These are phyloP conservation scores for Ophiognomonia clavigignenti-juglandacearum DNA, from an alignment of 2,329 filamentous ascomycete genomes.

Conservation along the genomic window DNA sequence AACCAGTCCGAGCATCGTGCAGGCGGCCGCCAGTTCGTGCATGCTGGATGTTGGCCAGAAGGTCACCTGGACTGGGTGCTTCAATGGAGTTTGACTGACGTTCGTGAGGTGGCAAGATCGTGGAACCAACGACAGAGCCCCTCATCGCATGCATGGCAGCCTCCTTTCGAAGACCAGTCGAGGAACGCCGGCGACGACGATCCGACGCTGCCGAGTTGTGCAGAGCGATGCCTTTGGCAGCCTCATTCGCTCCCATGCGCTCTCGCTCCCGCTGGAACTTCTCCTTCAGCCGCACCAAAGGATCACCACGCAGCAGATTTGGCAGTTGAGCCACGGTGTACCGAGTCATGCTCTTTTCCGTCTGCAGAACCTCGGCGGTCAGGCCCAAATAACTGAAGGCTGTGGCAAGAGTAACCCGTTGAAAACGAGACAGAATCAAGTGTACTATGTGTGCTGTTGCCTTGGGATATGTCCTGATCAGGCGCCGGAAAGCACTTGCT, in stretches of 20 bases:
- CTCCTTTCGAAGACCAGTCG: constrained; percentile 72
- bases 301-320: constrained; percentile 80
- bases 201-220: constrained; percentile 70
- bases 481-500: constrained; percentile 85
- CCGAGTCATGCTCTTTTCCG: constrained; percentile 88
- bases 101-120: constrained; percentile 36
- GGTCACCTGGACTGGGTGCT: constrained; percentile 67
- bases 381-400: constrained; percentile 92
- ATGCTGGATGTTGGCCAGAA: constrained; percentile 72
- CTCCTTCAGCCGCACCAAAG: constrained; percentile 79
- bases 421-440: constrained; percentile 89
- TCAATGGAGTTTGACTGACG: constrained; percentile 35
- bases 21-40: constrained; percentile 54
- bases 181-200: constrained; percentile 58
- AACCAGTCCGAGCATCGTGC: constrained; percentile 20
- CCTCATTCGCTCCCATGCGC: constrained; percentile 73
- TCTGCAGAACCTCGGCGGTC: constrained; percentile 85
- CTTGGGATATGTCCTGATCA: constrained; percentile 92
- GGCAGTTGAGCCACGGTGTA: constrained; percentile 90
- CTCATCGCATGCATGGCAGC: constrained; percentile 65
- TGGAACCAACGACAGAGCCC: constrained; percentile 39
- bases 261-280: constrained; percentile 87
- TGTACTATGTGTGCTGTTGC: constrained; percentile 97
- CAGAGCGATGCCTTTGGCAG: constrained; percentile 87
- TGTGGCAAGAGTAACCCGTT: constrained; percentile 89